Evolutionary conservation across 2,329 filamentous ascomycete species (phyloP), one percentile per base, ranked within the genome.

Genomic region (Graphilbum sp.): DNA sequence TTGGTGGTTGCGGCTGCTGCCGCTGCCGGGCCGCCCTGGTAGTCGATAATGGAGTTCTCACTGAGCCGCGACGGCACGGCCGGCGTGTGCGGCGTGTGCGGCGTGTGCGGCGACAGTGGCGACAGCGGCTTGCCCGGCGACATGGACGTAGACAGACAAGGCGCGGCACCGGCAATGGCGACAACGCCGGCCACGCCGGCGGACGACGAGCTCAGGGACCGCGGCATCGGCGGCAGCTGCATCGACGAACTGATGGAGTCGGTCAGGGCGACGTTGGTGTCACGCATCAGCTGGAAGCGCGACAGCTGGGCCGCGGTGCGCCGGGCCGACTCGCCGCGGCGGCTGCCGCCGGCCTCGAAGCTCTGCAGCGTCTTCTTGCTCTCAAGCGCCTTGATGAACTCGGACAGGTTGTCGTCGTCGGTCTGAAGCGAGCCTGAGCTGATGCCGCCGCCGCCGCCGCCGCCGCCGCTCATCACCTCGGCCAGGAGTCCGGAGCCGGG

Each of bases 241-340:
- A 86, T 70, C 0, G 88, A 96, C 1, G 85, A 90, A 21, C 84
- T 85, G 69, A 98, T 85, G 1, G 86, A 94, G 38, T 98, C 90
- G 0, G 85, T 92, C 31, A 98, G 67, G 5, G 75, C 81, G 40
- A 84, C 81, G 51, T 94, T 87, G 1, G 84, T 87, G 43, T 95
- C 88, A 46, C 75, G 73, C 82, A 96, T 88, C 41, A 74, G 70
- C 49, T 90, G 85, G 52, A 90, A 96, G 49, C 81, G 85, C 18
- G 76, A 80, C 31, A 94, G 66, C 47, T 88, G 82, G 32, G 82
- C 81, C 27, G 76, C 78, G 0, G 85, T 87, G 46, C 75, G 72
- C 52, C 80, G 82, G 35, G 78, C 78, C 1, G 79, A 71, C 19
- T 76, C 72, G 46, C 86, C 79, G 9, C 74, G 69, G 44, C 71